Conservation (phyloP, 345 rosid species). For the Pseudoturritis turrita region DNA sequence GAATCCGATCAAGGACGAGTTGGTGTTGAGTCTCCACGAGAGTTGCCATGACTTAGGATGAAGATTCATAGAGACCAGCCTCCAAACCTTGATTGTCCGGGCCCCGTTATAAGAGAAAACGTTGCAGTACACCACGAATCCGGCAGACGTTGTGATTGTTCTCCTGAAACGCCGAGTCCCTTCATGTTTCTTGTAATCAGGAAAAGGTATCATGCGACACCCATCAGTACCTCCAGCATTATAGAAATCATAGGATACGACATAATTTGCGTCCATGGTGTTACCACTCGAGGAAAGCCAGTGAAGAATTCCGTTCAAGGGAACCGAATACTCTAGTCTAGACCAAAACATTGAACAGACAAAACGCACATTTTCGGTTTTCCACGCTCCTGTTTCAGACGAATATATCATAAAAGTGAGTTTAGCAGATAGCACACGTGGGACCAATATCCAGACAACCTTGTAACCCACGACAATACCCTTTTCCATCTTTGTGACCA, state of each 20-base stretch:
- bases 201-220: background rate
- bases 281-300: background rate
- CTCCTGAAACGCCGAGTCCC: background rate
- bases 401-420: background rate
- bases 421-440: background rate
- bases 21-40: background rate
- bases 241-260: background rate
- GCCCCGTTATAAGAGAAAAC: background rate
- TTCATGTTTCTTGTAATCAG: background rate
- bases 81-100: background rate
- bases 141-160: background rate
- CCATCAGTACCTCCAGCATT: background rate
- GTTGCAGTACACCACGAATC: background rate
- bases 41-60: background rate
- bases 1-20: background rate
- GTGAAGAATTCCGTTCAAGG: background rate
- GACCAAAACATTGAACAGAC: background rate
- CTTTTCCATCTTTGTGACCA: background rate
- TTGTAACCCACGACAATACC: background rate
- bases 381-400: background rate
- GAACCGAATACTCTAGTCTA: background rate
- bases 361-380: background rate
- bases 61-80: background rate
- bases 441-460: background rate
- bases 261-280: background rate